Conservation (phyloP, 2,329 filamentous ascomycete species). For the Nakataea oryzae region DNA sequence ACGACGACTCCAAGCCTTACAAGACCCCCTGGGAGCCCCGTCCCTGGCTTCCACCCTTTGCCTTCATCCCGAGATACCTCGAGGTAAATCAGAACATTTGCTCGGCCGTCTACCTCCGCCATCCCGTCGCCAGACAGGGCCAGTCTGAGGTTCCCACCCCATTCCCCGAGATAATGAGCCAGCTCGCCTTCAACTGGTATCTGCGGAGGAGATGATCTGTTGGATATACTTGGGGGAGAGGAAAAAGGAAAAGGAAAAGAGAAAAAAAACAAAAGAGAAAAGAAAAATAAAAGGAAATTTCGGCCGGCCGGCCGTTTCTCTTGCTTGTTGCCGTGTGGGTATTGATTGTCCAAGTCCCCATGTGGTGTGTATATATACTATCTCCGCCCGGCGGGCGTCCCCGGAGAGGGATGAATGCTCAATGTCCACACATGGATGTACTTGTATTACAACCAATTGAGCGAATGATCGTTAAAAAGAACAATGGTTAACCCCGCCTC, state of each 20-base stretch:
- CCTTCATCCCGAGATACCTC: constrained; percentile 88
- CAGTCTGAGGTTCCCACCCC: constrained; percentile 77
- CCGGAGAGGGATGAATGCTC: neutral
- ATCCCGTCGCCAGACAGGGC: constrained; percentile 81
- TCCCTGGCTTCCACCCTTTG: constrained; percentile 81
- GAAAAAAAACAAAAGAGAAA: too few relatives aligned
- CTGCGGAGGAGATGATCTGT: constrained; percentile 58
- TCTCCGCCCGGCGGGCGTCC: neutral
- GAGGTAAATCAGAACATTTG: constrained; percentile 98
- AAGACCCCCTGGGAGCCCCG: constrained; percentile 82
- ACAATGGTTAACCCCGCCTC: too few relatives aligned
- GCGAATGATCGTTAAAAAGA: neutral
- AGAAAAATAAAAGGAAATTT: too few relatives aligned
- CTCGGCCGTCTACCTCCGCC: constrained; percentile 85
- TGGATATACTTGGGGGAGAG: neutral
- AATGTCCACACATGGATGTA: neutral
- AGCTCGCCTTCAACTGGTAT: constrained; percentile 92
- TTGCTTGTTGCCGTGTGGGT: neutral
- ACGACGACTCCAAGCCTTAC: constrained; percentile 73
- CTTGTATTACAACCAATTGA: neutral
- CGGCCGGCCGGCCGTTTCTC: too few relatives aligned
- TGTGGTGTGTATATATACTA: neutral
- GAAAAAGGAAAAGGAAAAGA: neutral
- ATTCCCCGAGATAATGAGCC: constrained; percentile 58
- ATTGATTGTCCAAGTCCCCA: neutral